These are phyloP conservation scores for Smithsoniella earleae DNA, from an alignment of 163 green algal genomes.

Conservation along the genomic window DNA sequence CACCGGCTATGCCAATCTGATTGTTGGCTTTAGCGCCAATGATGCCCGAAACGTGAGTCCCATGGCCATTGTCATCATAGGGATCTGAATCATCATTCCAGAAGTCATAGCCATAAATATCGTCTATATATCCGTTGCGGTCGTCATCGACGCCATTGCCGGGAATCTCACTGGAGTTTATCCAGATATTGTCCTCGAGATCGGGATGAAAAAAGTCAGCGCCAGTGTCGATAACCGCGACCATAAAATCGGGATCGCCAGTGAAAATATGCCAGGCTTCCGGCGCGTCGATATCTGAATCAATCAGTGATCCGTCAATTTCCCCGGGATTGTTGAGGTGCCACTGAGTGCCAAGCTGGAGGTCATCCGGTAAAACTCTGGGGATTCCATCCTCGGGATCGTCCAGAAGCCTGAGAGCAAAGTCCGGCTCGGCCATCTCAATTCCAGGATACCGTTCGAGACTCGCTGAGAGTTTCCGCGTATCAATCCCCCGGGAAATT, in stretches of 20 bases:
- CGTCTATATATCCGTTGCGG: conserved; percentile 45
- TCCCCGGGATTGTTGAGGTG: no score
- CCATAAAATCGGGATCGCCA: conserved; percentile 32
- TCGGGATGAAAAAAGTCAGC: conserved; percentile 44
- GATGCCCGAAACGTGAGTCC: conserved; percentile 34
- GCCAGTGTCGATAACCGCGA: conserved; percentile 52
- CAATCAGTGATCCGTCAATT: no score
- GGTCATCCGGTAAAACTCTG: no score
- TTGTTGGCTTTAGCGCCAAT: conserved; percentile 33
- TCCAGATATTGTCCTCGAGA: conserved; percentile 41
- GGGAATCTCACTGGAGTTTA: conserved; percentile 43
- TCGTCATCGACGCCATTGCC: conserved; percentile 49
- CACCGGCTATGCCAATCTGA: conserved; percentile 17
- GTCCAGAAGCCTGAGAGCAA: no score
- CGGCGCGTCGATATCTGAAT: no score
- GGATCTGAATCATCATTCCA: conserved; percentile 35
- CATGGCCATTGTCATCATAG: conserved; percentile 35
- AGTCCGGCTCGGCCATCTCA: no score
- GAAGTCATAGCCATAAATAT: conserved; percentile 44
- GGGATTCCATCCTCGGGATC: no score
- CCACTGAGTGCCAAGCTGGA: no score
- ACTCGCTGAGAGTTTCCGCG: no score
- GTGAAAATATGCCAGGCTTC: conserved; percentile 20
- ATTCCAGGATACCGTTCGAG: no score
- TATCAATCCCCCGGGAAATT: no score